A percentile compares a stretch with the other conserved stretches of the same genome.
Evolutionary conservation across 345 rosid genomes (phyloP).

Genomic region (Crucihimalaya himalaica): DNA sequence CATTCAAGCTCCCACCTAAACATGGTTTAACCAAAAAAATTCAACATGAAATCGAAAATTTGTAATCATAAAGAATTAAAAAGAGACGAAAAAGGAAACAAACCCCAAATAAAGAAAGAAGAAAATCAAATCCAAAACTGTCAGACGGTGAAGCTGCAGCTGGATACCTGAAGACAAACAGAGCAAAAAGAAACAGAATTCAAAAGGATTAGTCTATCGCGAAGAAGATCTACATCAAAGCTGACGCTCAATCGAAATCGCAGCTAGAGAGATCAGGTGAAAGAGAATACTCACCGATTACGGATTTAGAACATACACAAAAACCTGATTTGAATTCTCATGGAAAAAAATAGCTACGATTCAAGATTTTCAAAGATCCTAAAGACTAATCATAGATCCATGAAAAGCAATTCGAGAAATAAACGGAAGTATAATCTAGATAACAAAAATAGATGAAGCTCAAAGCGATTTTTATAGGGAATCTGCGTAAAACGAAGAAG

Average conservation of each 20-base stretch:
- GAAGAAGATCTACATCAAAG: slow-evolving; percentile 7
- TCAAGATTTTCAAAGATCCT: neutral
- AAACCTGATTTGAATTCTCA: neutral
- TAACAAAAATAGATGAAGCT: neutral
- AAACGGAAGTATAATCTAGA: neutral
- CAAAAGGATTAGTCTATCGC: neutral
- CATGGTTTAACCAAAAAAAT: neutral
- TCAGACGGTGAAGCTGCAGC: neutral
- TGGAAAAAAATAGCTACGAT: neutral
- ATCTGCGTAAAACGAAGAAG: neutral
- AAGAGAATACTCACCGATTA: neutral
- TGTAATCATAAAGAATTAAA: neutral
- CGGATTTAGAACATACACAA: neutral
- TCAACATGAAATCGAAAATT: neutral
- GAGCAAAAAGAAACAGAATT: neutral
- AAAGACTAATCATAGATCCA: slow-evolving; percentile 26
- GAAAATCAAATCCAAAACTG: neutral
- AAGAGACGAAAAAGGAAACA: slow-evolving; percentile 2
- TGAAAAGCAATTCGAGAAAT: neutral
- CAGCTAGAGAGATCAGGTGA: neutral
- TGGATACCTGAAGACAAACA: neutral
- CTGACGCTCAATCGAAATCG: slow-evolving; percentile 1
- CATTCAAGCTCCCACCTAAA: slow-evolving; percentile 41
- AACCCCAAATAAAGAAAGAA: slow-evolving; percentile 3
- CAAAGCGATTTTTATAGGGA: neutral